phyloP scores from a whole-genome alignment of 768 basidiomycete genomes.

The Pleurotus platypus region DNA sequence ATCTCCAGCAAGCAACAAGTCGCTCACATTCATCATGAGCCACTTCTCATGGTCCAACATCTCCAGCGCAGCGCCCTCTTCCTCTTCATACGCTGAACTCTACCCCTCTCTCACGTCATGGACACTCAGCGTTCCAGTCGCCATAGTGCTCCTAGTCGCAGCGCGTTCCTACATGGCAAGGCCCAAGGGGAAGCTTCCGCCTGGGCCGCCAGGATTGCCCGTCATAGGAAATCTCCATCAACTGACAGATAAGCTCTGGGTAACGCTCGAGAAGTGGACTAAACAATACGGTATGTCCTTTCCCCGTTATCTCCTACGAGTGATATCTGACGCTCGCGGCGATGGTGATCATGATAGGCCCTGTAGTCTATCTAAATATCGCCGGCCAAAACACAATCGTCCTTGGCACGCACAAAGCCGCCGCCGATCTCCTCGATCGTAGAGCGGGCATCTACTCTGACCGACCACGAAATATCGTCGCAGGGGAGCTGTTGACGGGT shows the following conservation, averaged over 20 bases:
- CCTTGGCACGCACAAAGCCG: constrained; percentile 12
- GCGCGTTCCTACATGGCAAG: neutral
- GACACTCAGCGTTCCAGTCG: neutral
- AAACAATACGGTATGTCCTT: constrained; percentile 16
- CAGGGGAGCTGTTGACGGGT: constrained; percentile 19
- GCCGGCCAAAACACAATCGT: constrained; percentile 16
- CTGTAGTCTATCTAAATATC: constrained; percentile 12
- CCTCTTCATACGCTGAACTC: neutral
- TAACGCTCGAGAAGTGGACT: constrained; percentile 15
- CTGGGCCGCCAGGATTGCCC: constrained; percentile 15
- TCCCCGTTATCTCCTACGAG: too few relatives aligned
- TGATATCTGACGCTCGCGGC: too few relatives aligned
- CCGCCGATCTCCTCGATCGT: constrained; percentile 16
- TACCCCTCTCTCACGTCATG: neutral
- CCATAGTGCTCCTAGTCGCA: neutral
- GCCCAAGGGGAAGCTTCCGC: constrained; percentile 12
- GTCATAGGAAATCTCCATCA: constrained; percentile 16
- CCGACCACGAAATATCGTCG: constrained; percentile 22
- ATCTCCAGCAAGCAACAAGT: too few relatives aligned
- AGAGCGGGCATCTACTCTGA: constrained; percentile 22
- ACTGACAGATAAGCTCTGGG: constrained; percentile 12
- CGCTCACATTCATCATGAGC: too few relatives aligned
- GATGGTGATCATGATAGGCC: neutral
- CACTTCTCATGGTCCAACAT: constrained; percentile 1
- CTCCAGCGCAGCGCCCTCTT: neutral